Percentiles rank a stretch among this genome's conserved stretches.
Conservation (phyloP, 495 filamentous ascomycete genomes). For the Pseudomonodictys pantanalensis region DNA sequence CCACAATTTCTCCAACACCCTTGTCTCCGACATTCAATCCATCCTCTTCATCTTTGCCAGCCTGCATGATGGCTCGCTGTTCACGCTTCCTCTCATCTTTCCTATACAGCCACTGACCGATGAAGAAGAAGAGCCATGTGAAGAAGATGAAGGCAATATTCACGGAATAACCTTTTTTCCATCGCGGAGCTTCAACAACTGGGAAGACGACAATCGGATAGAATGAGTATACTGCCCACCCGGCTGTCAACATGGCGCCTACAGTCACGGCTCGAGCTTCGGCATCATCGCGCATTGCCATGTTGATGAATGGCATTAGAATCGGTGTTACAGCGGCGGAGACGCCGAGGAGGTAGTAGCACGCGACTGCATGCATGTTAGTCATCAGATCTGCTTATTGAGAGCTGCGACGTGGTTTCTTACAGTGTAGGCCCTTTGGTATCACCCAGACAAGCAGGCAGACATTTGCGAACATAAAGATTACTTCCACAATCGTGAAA, state of each 20-base stretch:
- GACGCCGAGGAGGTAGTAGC: conserved; percentile 23
- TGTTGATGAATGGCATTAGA: conserved; percentile 23
- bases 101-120: conserved; percentile 13
- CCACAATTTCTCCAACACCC: conserved; percentile 16
- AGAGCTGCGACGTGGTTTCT: background rate
- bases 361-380: conserved; percentile 7
- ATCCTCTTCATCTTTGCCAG: conserved; percentile 14
- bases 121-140: conserved; percentile 18
- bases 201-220: too few relatives aligned
- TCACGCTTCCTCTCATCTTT: conserved; percentile 18
- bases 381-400: background rate
- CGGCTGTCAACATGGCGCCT: conserved; percentile 18
- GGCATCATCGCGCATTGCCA: conserved; percentile 17
- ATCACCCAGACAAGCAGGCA: conserved; percentile 14
- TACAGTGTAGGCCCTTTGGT: conserved; percentile 16
- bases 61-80: background rate
- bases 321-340: conserved; percentile 19
- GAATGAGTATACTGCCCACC: conserved; percentile 16
- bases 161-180: conserved; percentile 19
- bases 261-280: conserved; percentile 23
- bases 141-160: conserved; percentile 24
- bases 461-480: conserved; percentile 16
- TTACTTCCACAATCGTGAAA: conserved; percentile 11
- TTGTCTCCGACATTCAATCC: conserved; percentile 11
- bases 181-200: conserved; percentile 8